Conservation (phyloP, 2,329 filamentous ascomycete species). For the Ceratocystis ficicola region DNA sequence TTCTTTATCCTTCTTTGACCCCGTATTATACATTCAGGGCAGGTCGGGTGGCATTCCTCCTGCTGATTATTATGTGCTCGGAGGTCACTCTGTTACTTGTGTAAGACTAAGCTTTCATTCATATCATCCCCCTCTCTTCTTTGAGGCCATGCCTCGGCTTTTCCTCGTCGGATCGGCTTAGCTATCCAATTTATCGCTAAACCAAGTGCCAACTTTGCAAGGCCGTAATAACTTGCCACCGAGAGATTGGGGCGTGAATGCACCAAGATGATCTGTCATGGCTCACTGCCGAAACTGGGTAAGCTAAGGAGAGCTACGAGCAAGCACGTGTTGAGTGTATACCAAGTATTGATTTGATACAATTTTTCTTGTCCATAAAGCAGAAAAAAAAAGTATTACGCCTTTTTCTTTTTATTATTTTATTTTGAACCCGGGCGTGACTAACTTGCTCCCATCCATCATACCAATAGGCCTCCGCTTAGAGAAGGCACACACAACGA, state of each 20-base stretch:
- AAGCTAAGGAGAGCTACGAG: background rate
- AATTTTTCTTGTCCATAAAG: background rate
- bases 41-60: too few species aligned
- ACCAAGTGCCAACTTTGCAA: background rate
- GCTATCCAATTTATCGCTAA: background rate
- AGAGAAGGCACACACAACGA: background rate
- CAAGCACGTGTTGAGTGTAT: background rate
- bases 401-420: constrained; percentile 18
- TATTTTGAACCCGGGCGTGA: constrained; percentile 10
- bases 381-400: background rate
- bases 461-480: constrained; percentile 9
- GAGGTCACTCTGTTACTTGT: too few species aligned
- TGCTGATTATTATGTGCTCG: too few species aligned
- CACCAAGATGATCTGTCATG: background rate
- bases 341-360: background rate
- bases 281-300: too few species aligned
- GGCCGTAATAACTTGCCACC: background rate
- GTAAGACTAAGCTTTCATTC: too few species aligned
- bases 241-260: background rate
- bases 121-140: background rate
- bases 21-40: too few species aligned
- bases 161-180: background rate
- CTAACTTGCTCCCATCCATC: constrained; percentile 4
- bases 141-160: too few species aligned
- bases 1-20: too few species aligned